Evolutionary conservation across 2,329 filamentous ascomycete genomes (phyloP).

Genomic region (Xylariaceae sp.): DNA sequence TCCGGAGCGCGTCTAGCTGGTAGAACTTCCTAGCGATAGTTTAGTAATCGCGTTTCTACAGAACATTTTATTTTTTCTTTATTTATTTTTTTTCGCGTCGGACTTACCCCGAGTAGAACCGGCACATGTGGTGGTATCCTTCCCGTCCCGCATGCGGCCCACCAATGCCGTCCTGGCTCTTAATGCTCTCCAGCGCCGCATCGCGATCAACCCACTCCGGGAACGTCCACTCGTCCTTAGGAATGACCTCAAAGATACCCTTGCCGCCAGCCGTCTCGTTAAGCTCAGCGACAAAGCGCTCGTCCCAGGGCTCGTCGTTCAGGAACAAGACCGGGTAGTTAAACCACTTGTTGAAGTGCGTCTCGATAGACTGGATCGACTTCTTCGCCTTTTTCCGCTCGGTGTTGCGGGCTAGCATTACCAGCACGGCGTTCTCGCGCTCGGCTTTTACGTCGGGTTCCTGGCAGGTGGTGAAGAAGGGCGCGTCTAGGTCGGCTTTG

Average conservation of each 20-base stretch:
- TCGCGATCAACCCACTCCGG: conserved; percentile 35
- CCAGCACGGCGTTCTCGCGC: conserved; percentile 43
- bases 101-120: conserved; percentile 43
- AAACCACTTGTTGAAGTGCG: conserved; percentile 45
- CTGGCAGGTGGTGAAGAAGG: conserved; percentile 40
- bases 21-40: conserved; percentile 41
- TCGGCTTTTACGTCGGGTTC: conserved; percentile 35
- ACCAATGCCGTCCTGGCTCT: conserved; percentile 32
- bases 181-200: conserved; percentile 34
- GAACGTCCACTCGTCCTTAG: conserved; percentile 39
- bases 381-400: conserved; percentile 40
- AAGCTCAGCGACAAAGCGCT: conserved; percentile 38
- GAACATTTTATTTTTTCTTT: too few species aligned
- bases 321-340: conserved; percentile 46
- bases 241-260: conserved; percentile 42
- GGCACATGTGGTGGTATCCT: conserved; percentile 42
- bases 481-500: conserved; percentile 36
- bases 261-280: conserved; percentile 36
- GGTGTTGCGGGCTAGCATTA: conserved; percentile 45
- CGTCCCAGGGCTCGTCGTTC: conserved; percentile 42
- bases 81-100: too few species aligned
- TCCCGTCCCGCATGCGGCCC: conserved; percentile 39
- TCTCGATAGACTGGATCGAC: conserved; percentile 40
- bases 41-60: too few species aligned
- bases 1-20: conserved; percentile 38